phyloP scores from a whole-genome alignment of 768 basidiomycete species.

The Daedalea quercina region DNA sequence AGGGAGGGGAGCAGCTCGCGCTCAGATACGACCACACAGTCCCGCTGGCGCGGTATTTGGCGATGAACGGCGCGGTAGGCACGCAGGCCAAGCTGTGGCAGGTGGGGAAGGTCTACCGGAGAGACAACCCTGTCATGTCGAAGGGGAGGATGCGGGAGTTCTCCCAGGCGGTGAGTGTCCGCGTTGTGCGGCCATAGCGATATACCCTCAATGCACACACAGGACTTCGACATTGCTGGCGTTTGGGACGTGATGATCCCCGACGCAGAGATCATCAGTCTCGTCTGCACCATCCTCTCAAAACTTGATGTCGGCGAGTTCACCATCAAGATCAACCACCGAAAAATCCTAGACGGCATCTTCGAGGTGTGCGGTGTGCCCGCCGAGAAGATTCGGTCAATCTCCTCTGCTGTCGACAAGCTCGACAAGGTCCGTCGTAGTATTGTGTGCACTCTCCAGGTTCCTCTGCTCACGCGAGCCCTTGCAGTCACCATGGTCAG shows the following conservation, averaged over 20 bases:
- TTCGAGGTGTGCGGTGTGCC: conserved; percentile 97
- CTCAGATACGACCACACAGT: conserved; percentile 96
- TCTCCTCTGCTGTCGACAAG: conserved; percentile 97
- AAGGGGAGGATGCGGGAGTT: conserved; percentile 99
- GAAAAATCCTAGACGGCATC: conserved; percentile 95
- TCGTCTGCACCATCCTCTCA: conserved; percentile 75
- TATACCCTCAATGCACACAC: not conserved
- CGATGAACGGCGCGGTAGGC: conserved; percentile 85
- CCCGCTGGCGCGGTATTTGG: conserved; percentile 90
- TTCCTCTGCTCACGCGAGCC: too few relatives aligned
- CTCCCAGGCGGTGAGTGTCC: conserved; percentile 60
- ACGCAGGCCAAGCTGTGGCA: conserved; percentile 87
- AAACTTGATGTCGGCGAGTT: conserved; percentile 90
- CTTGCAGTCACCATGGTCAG: conserved; percentile 78
- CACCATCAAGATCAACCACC: conserved; percentile 93
- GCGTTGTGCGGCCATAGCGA: not conserved
- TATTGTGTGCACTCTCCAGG: too few relatives aligned
- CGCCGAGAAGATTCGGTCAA: conserved; percentile 78
- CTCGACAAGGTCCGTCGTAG: conserved; percentile 75
- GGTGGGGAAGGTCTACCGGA: conserved; percentile 96
- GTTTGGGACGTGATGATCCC: conserved; percentile 95
- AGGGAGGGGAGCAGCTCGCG: conserved; percentile 94
- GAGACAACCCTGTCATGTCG: conserved; percentile 95
- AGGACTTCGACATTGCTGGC: conserved; percentile 97
- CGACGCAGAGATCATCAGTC: conserved; percentile 83